Percentiles rank a stretch among this genome's conserved stretches.
Conservation (phyloP, 2,329 filamentous ascomycete genomes). For the Sclerotinia subarctica region DNA sequence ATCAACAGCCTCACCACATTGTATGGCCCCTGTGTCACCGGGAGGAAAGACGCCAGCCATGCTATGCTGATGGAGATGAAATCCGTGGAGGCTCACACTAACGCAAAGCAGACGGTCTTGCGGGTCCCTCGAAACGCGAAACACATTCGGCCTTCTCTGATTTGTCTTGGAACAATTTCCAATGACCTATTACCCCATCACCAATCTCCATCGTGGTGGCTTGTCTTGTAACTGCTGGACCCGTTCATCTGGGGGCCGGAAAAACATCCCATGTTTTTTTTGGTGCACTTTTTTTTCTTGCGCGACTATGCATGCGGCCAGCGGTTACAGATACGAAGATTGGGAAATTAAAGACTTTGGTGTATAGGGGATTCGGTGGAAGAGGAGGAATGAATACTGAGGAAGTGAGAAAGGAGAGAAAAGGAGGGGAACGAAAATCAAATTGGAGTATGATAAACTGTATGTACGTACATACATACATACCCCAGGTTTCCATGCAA, state of each 20-base stretch:
- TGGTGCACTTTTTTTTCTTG: background rate
- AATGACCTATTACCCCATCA: background rate
- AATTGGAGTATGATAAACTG: too few species aligned
- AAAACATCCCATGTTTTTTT: background rate
- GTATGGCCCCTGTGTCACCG: background rate
- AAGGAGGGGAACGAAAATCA: background rate
- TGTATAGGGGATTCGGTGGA: background rate
- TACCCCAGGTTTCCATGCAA: slow-evolving; percentile 1
- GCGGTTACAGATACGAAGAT: slow-evolving; percentile 10
- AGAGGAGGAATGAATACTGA: background rate
- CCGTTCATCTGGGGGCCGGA: background rate
- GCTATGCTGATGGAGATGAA: background rate
- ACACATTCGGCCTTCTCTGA: background rate
- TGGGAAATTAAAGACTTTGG: background rate
- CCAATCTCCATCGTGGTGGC: background rate
- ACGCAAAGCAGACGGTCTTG: background rate
- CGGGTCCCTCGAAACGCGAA: background rate
- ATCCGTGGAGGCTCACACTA: background rate
- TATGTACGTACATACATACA: background rate
- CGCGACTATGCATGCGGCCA: slow-evolving; percentile 8
- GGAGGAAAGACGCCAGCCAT: background rate
- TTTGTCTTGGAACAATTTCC: slow-evolving; percentile 19
- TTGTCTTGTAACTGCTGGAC: slow-evolving; percentile 8
- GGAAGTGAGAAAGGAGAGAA: background rate
- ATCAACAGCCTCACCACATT: slow-evolving; percentile 1